Evolutionary conservation across 768 basidiomycete genomes (phyloP).

Genomic region (Pulveroboletus frians): DNA sequence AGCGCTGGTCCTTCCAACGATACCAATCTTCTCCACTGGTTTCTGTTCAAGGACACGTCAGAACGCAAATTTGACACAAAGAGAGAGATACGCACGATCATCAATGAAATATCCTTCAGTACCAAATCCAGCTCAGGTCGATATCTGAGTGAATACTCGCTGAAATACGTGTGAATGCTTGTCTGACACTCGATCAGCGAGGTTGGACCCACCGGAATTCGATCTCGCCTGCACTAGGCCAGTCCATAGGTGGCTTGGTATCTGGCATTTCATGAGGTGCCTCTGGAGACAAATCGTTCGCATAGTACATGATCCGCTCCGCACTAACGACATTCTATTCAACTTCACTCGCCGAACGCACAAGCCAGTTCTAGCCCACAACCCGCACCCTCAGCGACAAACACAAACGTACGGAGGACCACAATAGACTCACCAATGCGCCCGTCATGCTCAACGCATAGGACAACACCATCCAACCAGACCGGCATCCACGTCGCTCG

Average conservation of each 20-base stretch:
- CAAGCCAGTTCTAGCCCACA: slow-evolving; percentile 64
- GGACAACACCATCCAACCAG: slow-evolving; percentile 77
- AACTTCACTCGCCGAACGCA: slow-evolving; percentile 78
- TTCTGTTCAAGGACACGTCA: slow-evolving; percentile 39
- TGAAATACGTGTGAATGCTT: slow-evolving; percentile 21
- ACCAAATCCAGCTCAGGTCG: slow-evolving; percentile 76
- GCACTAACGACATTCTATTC: slow-evolving; percentile 90
- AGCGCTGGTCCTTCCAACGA: slow-evolving; percentile 79
- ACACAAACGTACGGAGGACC: accelerated
- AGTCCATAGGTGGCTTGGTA: slow-evolving; percentile 45
- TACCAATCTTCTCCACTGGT: slow-evolving; percentile 83
- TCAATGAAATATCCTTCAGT: slow-evolving; percentile 68
- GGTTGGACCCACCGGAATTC: slow-evolving; percentile 57
- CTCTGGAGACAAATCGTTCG: slow-evolving; percentile 59
- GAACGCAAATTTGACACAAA: not conserved
- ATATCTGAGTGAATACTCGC: slow-evolving; percentile 73
- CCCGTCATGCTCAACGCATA: slow-evolving; percentile 83
- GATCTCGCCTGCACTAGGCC: slow-evolving; percentile 73
- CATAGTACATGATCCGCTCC: slow-evolving; percentile 83
- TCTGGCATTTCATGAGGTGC: slow-evolving; percentile 67
- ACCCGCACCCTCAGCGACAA: not conserved
- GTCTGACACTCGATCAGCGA: not conserved
- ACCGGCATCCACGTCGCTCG: slow-evolving; percentile 78
- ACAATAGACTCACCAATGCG: slow-evolving; percentile 52
- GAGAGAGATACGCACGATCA: slow-evolving; percentile 43